Evolutionary conservation across 1,284 basidiomycete genomes (phyloP).

Genomic region (Sparassis latifolia): DNA sequence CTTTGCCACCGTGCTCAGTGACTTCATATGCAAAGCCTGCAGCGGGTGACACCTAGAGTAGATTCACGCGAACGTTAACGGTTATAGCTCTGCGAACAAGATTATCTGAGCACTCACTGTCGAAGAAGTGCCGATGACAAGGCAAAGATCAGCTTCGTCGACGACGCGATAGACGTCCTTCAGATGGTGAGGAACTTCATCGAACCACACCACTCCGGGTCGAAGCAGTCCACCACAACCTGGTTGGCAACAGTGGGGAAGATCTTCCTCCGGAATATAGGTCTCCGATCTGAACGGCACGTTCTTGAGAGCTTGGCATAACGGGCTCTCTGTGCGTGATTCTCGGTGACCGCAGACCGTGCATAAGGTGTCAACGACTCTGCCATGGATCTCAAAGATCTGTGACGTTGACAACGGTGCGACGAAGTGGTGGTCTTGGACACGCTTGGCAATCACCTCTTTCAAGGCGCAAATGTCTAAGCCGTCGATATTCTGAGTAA

Average conservation of each 20-base stretch:
- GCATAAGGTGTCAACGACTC: slow-evolving; percentile 51
- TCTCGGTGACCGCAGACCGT: slow-evolving; percentile 40
- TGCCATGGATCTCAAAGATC: slow-evolving; percentile 63
- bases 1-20: slow-evolving; percentile 33
- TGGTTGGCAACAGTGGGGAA: slow-evolving; percentile 43
- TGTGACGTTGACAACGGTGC: slow-evolving; percentile 6
- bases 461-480: slow-evolving; percentile 37
- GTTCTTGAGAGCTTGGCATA: slow-evolving; percentile 44
- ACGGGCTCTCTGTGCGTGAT: slow-evolving; percentile 37
- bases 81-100: no score
- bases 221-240: slow-evolving; percentile 42
- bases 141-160: slow-evolving; percentile 45
- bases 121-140: slow-evolving; percentile 61
- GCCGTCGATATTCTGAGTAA: slow-evolving; percentile 67
- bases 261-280: slow-evolving; percentile 34
- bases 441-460: slow-evolving; percentile 3
- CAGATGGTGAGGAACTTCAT: slow-evolving; percentile 41
- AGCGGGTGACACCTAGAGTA: slow-evolving; percentile 38
- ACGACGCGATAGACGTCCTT: slow-evolving; percentile 40
- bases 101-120: slow-evolving; percentile 28
- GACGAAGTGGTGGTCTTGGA: background rate
- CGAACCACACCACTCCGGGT: slow-evolving; percentile 67
- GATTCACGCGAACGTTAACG: no score
- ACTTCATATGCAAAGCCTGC: slow-evolving; percentile 35
- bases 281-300: slow-evolving; percentile 34